phyloP scores from a whole-genome alignment of 139 green algal species.

The Chlamydomonas applanata region DNA sequence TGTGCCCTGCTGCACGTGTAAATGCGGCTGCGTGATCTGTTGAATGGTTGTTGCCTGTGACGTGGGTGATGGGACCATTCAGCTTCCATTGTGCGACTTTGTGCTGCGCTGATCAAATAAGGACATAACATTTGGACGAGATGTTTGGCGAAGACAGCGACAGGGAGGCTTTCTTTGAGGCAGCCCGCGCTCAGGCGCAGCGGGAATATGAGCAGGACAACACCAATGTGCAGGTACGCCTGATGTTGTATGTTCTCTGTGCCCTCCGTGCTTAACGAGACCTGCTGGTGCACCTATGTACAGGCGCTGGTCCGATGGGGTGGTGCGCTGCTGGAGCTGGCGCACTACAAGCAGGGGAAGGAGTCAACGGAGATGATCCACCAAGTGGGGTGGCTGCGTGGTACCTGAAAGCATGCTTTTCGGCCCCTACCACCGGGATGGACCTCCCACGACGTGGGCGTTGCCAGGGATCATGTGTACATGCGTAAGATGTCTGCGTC shows the following conservation, averaged over 20 bases:
- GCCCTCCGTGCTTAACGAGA: constrained; percentile 5
- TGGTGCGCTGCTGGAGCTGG: constrained; percentile 93
- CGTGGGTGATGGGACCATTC: not conserved
- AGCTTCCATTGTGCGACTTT: not conserved
- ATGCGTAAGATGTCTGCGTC: no score
- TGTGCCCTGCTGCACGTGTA: not conserved
- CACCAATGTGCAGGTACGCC: constrained; percentile 78
- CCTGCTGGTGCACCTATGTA: not conserved
- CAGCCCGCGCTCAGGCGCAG: constrained; percentile 72
- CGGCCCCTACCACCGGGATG: not conserved
- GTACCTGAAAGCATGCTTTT: not conserved
- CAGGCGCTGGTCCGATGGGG: constrained; percentile 94
- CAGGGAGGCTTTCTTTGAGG: constrained; percentile 93
- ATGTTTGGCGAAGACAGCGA: constrained; percentile 50
- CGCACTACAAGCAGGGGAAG: constrained; percentile 87
- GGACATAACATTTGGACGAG: not conserved
- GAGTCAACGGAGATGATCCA: constrained; percentile 89
- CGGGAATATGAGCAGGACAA: constrained; percentile 76
- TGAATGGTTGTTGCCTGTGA: not conserved
- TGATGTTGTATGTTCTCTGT: constrained; percentile 1
- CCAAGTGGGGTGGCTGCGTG: constrained; percentile 52
- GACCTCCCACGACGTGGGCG: not conserved
- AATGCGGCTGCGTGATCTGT: not conserved
- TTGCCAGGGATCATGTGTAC: no score
- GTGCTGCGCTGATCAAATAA: not conserved